These are phyloP conservation scores for Fremontodendron californicum DNA, from an alignment of 345 rosid genomes.

Conservation along the genomic window DNA sequence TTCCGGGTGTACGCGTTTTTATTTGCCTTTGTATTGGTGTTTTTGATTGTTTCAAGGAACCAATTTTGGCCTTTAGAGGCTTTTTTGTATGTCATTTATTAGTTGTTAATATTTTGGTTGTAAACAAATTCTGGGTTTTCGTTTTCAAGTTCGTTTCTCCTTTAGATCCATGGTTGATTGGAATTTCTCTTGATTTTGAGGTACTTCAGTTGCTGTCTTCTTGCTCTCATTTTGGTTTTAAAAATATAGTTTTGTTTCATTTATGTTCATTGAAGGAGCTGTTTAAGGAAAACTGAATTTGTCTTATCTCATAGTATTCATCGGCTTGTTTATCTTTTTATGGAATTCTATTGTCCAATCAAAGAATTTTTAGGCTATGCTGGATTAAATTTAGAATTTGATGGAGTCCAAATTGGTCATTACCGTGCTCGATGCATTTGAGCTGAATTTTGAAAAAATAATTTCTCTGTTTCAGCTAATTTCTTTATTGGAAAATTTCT, in stretches of 20 bases:
- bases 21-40: not conserved
- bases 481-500: not conserved
- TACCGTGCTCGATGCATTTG: not conserved
- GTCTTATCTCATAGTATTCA: slow-evolving; percentile 3
- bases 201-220: slow-evolving; percentile 15
- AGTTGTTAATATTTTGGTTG: not conserved
- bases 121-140: slow-evolving; percentile 8
- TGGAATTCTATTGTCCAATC: not conserved
- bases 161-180: slow-evolving; percentile 21
- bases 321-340: not conserved
- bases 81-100: not conserved
- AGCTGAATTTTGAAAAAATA: not conserved
- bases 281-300: slow-evolving; percentile 15
- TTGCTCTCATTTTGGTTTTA: slow-evolving; percentile 4
- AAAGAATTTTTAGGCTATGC: not conserved
- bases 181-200: slow-evolving; percentile 19
- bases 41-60: slow-evolving; percentile 5
- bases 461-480: slow-evolving; percentile 10
- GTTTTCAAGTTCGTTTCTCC: slow-evolving; percentile 10
- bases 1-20: not conserved
- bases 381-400: not conserved
- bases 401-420: not conserved
- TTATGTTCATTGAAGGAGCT: not conserved
- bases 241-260: not conserved
- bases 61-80: not conserved